phyloP scores from a whole-genome alignment of 2,329 filamentous ascomycete species.

The Colletotrichum orbiculare region DNA sequence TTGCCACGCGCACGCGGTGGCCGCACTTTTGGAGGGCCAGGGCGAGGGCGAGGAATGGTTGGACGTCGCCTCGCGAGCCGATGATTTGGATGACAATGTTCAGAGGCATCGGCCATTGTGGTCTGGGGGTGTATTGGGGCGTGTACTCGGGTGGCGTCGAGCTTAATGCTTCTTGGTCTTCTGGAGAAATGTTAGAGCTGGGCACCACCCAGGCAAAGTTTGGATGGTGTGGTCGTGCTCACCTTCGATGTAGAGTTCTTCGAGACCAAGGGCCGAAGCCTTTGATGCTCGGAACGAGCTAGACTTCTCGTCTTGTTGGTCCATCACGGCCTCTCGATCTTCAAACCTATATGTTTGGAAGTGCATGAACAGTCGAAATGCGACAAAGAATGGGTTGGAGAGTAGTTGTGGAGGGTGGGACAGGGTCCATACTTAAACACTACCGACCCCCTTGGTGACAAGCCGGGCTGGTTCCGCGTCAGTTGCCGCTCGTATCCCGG shows the following conservation, averaged over 20 bases:
- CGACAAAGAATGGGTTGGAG: background rate
- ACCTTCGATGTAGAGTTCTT: constrained; percentile 25
- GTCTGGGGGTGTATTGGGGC: constrained; percentile 16
- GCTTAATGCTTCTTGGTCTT: constrained; percentile 5
- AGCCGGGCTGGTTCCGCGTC: constrained; percentile 10
- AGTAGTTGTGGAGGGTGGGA: background rate
- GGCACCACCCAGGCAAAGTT: background rate
- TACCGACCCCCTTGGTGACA: background rate
- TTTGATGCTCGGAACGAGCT: constrained; percentile 16
- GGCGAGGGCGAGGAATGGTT: constrained; percentile 66
- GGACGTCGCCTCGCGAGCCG: constrained; percentile 64
- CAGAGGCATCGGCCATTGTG: constrained; percentile 41
- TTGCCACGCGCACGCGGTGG: constrained; percentile 63
- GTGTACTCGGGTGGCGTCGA: constrained; percentile 4
- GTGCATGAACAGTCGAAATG: background rate
- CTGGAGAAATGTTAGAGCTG: background rate
- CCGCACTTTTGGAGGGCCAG: constrained; percentile 57
- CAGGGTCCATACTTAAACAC: constrained; percentile 21
- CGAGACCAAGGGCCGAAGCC: constrained; percentile 14
- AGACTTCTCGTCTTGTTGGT: constrained; percentile 6
- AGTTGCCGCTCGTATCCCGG: constrained; percentile 6
- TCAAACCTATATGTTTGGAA: background rate
- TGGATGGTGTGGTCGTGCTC: background rate
- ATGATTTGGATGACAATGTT: constrained; percentile 68
- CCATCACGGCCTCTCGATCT: constrained; percentile 3